Evolutionary conservation across 2,329 filamentous ascomycete genomes (phyloP), one percentile per base, ranked within the genome.

Genomic region (Ophiostoma sp.): DNA sequence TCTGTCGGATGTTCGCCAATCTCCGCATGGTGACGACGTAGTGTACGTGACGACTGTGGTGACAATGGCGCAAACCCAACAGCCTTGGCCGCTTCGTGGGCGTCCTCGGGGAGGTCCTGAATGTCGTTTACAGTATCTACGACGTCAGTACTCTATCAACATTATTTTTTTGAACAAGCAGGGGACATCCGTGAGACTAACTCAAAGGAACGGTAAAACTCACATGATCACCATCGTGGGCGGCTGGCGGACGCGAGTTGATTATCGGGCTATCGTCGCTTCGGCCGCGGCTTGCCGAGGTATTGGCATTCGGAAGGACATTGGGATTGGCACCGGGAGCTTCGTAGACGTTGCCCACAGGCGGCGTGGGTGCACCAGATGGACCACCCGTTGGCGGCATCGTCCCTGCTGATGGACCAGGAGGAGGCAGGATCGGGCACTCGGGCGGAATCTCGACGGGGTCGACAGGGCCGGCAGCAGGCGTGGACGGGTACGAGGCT

Each of bases 11-110:
- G 70, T 0, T 71, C 74, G 5, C 33, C 33, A 68, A 42, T 73
- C 15, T 81, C 79, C 45, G 78, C 78, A 52, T 78, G 82, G 74
- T 86, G 85, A 33, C 81, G 78, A 25, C 81, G 79, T 77, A 87
- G 83, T 0, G 85, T 86, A 72, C 79, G 82, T 0, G 83, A 83
- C 19, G 85, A 87, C 70, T 84, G 83, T 0, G 86, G 86, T 2
- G 86, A 87, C 55, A 88, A 77, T 0, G 86, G 86, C 2, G 83
- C 82, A 72, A 87, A 88, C 1, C 80, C 76, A 0, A 87, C 85
- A 0, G 83, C 83, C 74, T 86, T 86, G 28, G 77, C 75, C 17
- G 74, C 73, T 3, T 77, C 77, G 9, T 66, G 57, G 2, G 72
- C 74, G 5, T 72, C 74, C 2, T 31, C 28, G 3, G 28, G 42